Base-by-base conservation (phyloP, 2,329 filamentous ascomycete species). In the Coniochaeta pulveracea region DNA sequence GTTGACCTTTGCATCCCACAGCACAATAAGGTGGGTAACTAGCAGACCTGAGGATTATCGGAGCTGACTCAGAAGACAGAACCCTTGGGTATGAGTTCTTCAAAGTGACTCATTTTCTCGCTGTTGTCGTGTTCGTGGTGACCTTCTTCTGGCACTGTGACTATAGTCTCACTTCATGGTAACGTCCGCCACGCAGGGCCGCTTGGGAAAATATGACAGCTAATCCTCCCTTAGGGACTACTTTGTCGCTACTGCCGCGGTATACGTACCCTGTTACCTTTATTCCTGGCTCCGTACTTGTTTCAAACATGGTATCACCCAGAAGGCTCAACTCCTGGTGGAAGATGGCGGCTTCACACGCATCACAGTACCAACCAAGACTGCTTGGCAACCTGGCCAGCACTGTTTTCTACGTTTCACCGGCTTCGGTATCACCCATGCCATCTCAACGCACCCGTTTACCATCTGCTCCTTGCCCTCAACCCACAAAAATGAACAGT, bases 81-180 rank as follows among this genome's bases (percentile, higher is more conserved):
- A 64, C 66, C 34, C 57, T 63, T 1, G 66, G 55, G 41, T 76
- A 77, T 45, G 72, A 78, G 40, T 69, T 72, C 44, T 77, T 77
- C 63, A 76, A 76, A 42, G 58, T 57, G 4, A 63, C 66, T 0
- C 72, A 77, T 43, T 61, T 67, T 38, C 36, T 69, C 14, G 60
- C 62, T 4, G 70, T 64, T 0, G 40, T 69, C 4, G 42, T 72
- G 2, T 77, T 76, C 42, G 52, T 75, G 12, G 32, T 76, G 7
- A 71, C 73, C 44, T 67, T 77, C 49, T 76, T 77, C 51, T 57
- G 73, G 33, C 72, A 77, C 49, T 76, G 72, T 46, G 63, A 69
- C 46, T 66, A 63, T 47, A 59, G 54, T 0, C 54, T 76, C 10
- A 61, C 64, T 2, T 72, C 69, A 3, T 74, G 66, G 65, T 64